These are phyloP conservation scores for Lepraria neglecta DNA, from an alignment of 495 filamentous ascomycete species.

Conservation along the genomic window DNA sequence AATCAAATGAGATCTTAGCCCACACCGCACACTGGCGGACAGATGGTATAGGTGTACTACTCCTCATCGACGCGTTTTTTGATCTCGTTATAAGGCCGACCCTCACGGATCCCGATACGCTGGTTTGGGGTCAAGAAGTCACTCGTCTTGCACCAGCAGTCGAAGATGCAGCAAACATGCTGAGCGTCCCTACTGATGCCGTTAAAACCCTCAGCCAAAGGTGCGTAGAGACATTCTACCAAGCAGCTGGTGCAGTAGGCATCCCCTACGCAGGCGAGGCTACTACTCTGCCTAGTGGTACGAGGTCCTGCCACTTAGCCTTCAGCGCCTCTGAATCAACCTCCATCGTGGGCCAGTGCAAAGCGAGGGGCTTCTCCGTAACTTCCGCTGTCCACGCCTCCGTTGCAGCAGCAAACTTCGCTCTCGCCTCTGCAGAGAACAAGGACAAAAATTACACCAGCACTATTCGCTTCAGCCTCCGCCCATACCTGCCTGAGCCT, in stretches of 20 bases:
- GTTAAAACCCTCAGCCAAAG: constrained; percentile 15
- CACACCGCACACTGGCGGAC: constrained; percentile 35
- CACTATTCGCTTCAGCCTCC: constrained; percentile 32
- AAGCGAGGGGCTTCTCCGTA: constrained; percentile 21
- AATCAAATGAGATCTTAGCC: constrained; percentile 25
- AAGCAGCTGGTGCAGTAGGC: constrained; percentile 22
- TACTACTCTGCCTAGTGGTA: constrained; percentile 25
- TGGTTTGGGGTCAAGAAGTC: constrained; percentile 33
- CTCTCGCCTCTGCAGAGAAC: constrained; percentile 17
- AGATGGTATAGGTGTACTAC: constrained; percentile 32
- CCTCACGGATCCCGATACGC: constrained; percentile 19
- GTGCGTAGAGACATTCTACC: constrained; percentile 22
- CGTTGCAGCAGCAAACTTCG: constrained; percentile 28
- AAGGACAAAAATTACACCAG: constrained; percentile 32
- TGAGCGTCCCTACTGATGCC: constrained; percentile 18
- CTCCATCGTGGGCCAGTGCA: constrained; percentile 18
- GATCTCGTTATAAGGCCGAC: constrained; percentile 10
- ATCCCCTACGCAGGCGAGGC: constrained; percentile 26
- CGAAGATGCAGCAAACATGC: constrained; percentile 29
- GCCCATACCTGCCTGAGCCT: constrained; percentile 31
- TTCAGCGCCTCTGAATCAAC: constrained; percentile 22
- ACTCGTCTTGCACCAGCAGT: constrained; percentile 30
- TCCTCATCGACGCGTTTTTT: constrained; percentile 29
- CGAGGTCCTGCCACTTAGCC: constrained; percentile 17
- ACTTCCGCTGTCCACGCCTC: constrained; percentile 32